Base-by-base conservation (phyloP, 768 basidiomycete genomes). In the Boletus pseudo-olivaceus region DNA sequence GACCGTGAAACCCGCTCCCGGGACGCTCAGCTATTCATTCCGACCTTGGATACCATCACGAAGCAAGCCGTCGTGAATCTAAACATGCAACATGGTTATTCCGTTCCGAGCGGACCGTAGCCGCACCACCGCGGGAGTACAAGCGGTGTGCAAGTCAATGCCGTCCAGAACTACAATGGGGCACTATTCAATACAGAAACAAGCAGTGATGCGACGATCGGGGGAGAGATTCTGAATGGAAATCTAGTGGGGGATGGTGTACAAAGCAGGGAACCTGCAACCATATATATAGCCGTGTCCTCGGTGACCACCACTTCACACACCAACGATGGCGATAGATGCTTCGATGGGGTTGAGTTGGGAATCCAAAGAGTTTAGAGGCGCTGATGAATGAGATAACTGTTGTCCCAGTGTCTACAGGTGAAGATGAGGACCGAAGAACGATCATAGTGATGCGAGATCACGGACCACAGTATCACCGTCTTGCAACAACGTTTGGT, bases 311-410 rank as follows among this genome's bases (percentile, higher is more conserved):
- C 26, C 23, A 27, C 27, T 37, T 69, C 52, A 68, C 23, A 70
- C 63, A 27, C 75, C 73, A 19, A 70, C 55, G 11, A 78, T 61
- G 17, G 67, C 64, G 30, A 81, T 69, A 19, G 65, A 72, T 7
- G 74, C 77, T 34, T 77, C 71, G 38, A 82, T 69, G 27, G 79
- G 75, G 34, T 64, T 72, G 34, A 82, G 75, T 47, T 81, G 78
- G 35, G 72, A 70, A 38, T 78, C 75, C n/a, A 65, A 72, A 32
- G 74, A 69, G 52, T 61, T 57, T 6, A 76, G 72, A 4, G 76
- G 76, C 17, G 71, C 73, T 4, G 63, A 63, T 38, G 78, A 73
- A 55, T 76, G 66, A 40, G 67, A 50, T 37, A 80, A 65, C 20
- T 60, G 64, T 43, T 67, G 58, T 8, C 80, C 80, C 47, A 81